Conservation (phyloP, 768 basidiomycete genomes). For the Auriscalpium orientale region DNA sequence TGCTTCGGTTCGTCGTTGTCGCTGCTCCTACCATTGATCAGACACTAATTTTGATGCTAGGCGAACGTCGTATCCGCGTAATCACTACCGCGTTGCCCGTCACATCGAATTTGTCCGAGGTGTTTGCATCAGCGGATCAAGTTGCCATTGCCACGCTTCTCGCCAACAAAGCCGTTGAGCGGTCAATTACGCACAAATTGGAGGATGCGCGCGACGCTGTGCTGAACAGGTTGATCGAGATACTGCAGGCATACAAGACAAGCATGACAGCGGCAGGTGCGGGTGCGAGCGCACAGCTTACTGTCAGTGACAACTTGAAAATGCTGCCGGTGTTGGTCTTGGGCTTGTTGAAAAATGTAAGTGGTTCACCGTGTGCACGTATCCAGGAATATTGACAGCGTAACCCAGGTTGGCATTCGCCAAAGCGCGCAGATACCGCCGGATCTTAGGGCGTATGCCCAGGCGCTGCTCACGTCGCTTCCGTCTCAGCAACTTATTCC, state of each 20-base stretch:
- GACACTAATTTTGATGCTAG: conserved; percentile 1
- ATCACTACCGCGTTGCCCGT: conserved; percentile 84
- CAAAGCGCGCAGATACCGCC: conserved; percentile 97
- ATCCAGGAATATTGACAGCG: not conserved
- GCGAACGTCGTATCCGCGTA: conserved; percentile 84
- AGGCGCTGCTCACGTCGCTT: conserved; percentile 82
- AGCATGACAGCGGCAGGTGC: conserved; percentile 93
- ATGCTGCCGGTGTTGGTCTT: conserved; percentile 88
- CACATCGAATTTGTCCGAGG: conserved; percentile 79
- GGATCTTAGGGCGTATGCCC: conserved; percentile 92
- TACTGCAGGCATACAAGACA: conserved; percentile 83
- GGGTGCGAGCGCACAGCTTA: conserved; percentile 90
- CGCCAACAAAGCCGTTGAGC: conserved; percentile 90
- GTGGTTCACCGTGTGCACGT: conserved; percentile 16
- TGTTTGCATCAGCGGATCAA: conserved; percentile 88
- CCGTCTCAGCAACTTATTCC: conserved; percentile 89
- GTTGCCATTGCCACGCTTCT: conserved; percentile 77
- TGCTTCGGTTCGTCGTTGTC: conserved; percentile 29
- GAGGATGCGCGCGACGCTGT: conserved; percentile 87
- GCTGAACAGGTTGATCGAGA: conserved; percentile 76
- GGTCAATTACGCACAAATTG: conserved; percentile 74
- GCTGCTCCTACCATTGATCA: not conserved
- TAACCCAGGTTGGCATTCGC: conserved; percentile 74
- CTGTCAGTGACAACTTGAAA: conserved; percentile 89
- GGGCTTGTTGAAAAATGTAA: conserved; percentile 88